Evolutionary conservation across 257 asterid species (phyloP), one percentile per base, ranked within the genome.

Genomic region (Cordia subcordata): DNA sequence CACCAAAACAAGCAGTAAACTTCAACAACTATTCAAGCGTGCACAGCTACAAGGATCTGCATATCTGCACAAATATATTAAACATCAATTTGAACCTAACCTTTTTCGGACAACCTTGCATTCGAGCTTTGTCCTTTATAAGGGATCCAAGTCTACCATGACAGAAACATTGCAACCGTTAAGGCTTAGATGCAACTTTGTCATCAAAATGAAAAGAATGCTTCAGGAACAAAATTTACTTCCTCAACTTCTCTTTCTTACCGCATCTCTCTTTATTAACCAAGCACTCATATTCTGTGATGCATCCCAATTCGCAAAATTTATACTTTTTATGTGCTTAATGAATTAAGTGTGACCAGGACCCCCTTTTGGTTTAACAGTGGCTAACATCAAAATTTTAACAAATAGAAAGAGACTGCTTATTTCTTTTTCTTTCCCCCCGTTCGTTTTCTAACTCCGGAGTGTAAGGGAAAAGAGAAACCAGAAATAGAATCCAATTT

Each of bases 71-170:
- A 53, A 12, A 53, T 53, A 22, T 15, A n/a, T 11, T 20, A 4
- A 53, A 23, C 9, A 16, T 10, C 10, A 12, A 53, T 21, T 53
- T 61, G 44, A 44, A 49, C 71, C 77, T 49, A 68, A 93, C 99
- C 99, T 85, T 78, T 87, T 73, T 89, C 96, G 13, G 97, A 79
- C 70, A 89, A 77, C 78, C 84, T 80, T 16, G 95, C 78, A 72
- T 75, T 82, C 23, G 96, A 86, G 66, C 74, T 79, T 64, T 85
- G 96, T 51, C 97, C 99, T 83, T 93, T 87, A 82, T 89, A 93
- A 14, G 99, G 99, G 65, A 85, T 84, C 99, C 99, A 93, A 35
- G 99, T 89, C 99, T 93, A 68, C 49, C 73, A 55, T 17, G 39
- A 60, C 54, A 52, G 21, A 53, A 53, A 21, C 11, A 21, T 21